Conservation (phyloP, 305 asterid species). For the Andrographis paniculata region DNA sequence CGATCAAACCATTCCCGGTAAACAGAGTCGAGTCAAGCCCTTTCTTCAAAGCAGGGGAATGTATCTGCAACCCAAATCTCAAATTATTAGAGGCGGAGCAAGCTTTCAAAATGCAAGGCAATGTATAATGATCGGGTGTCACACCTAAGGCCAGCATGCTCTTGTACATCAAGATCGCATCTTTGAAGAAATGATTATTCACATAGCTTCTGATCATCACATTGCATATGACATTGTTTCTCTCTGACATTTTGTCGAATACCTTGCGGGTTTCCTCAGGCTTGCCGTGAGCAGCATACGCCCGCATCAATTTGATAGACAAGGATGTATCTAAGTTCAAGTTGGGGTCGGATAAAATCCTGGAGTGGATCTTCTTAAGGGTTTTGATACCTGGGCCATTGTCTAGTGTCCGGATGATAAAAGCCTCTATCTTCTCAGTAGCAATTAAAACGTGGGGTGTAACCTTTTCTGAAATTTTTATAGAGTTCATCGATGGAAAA, state of each 20-base stretch:
- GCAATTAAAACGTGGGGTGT: conserved; percentile 32
- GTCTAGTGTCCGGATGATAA: conserved; percentile 36
- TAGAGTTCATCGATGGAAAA: conserved; percentile 34
- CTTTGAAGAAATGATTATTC: conserved; percentile 41
- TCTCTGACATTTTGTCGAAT: conserved; percentile 59
- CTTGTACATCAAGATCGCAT: conserved; percentile 52
- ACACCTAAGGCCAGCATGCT: conserved; percentile 31
- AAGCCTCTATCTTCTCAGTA: conserved; percentile 20
- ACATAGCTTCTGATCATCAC: conserved; percentile 84
- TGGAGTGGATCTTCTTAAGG: conserved; percentile 42
- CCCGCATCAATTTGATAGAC: conserved; percentile 66
- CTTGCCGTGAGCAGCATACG: conserved; percentile 49
- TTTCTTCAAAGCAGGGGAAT: conserved; percentile 44
- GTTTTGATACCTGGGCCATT: conserved; percentile 42
- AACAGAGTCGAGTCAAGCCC: conserved; percentile 50
- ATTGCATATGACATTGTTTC: conserved; percentile 51
- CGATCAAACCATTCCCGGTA: conserved; percentile 61
- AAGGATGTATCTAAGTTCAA: conserved; percentile 38
- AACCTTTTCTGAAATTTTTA: conserved; percentile 21
- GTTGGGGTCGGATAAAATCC: conserved; percentile 36
- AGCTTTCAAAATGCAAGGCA: conserved; percentile 74
- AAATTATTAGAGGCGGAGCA: conserved; percentile 45
- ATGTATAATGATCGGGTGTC: conserved; percentile 60
- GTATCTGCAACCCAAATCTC: conserved; percentile 51
- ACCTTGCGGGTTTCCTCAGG: conserved; percentile 46